Conservation (phyloP, 1,139 yeast species). For the Yamadazyma aaseri region DNA sequence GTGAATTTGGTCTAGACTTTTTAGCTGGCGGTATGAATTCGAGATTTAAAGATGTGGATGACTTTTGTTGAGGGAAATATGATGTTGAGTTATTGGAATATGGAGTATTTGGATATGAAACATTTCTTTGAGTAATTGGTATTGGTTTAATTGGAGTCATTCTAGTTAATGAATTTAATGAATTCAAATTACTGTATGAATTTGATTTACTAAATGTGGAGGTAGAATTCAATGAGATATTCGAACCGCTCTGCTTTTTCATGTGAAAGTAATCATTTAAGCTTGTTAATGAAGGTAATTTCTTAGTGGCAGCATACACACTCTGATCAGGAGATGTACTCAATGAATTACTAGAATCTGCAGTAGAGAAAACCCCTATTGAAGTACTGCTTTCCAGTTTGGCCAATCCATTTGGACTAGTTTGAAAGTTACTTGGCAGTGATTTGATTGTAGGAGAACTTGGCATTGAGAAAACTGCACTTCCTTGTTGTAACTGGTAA, state of each 20-base stretch:
- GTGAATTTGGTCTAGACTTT: slow-evolving; percentile 45
- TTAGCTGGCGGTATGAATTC: slow-evolving; percentile 21
- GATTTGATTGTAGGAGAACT: slow-evolving; percentile 24
- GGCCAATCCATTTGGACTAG: slow-evolving; percentile 7
- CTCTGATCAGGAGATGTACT: slow-evolving; percentile 35
- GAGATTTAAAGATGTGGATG: slow-evolving; percentile 17
- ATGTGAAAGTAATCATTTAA: slow-evolving; percentile 33
- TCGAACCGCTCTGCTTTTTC: slow-evolving; percentile 15
- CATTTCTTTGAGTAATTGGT: slow-evolving; percentile 8
- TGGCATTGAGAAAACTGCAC: slow-evolving; percentile 27
- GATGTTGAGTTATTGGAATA: slow-evolving; percentile 8
- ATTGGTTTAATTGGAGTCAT: slow-evolving; percentile 41
- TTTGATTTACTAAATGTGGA: slow-evolving; percentile 9
- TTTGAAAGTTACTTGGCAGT: slow-evolving; percentile 7
- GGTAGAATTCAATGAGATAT: slow-evolving; percentile 4
- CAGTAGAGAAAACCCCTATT: slow-evolving; percentile 18
- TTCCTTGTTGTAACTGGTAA: slow-evolving; percentile 20
- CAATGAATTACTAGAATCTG: slow-evolving; percentile 22
- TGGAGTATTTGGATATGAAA: slow-evolving; percentile 17
- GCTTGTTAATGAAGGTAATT: slow-evolving; percentile 27
- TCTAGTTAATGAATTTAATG: slow-evolving; percentile 28
- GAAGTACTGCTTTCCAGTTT: slow-evolving; percentile 19
- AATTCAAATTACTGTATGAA: slow-evolving; percentile 15
- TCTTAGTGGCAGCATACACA: slow-evolving; percentile 5
- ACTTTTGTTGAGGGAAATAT: slow-evolving; percentile 22